Conservation (phyloP, 2,329 filamentous ascomycete species). For the Lachnellula suecica region DNA sequence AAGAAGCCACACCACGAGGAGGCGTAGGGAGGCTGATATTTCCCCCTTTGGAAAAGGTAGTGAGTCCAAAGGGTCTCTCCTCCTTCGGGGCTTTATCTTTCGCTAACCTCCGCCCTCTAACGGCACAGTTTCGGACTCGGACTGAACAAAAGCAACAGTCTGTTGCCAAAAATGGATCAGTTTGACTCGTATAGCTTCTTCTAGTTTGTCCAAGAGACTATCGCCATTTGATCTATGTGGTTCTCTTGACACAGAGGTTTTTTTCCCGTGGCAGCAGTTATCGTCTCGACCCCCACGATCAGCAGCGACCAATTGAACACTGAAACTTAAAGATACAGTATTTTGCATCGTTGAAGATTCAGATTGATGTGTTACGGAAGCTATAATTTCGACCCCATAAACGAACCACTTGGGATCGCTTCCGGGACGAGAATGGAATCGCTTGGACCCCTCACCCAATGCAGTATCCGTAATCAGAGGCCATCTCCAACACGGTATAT, state of each 20-base stretch:
- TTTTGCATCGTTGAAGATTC: no score
- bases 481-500: constrained; percentile 1
- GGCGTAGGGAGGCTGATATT: background rate
- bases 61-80: no score
- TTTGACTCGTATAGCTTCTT: no score
- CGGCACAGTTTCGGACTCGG: background rate
- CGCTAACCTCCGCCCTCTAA: no score
- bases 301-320: background rate
- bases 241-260: no score
- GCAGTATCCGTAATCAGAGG: background rate
- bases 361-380: no score
- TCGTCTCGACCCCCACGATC: background rate
- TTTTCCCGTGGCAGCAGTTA: no score
- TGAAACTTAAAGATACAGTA: background rate
- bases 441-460: constrained; percentile 15
- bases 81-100: no score
- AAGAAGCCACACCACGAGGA: background rate
- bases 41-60: background rate
- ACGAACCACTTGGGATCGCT: background rate
- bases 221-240: no score
- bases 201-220: no score
- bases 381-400: background rate
- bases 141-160: background rate
- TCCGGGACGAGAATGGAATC: constrained; percentile 5
- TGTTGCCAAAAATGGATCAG: no score